These are phyloP conservation scores for Nicotiana rustica DNA, from an alignment of 305 asterid species.

Conservation along the genomic window DNA sequence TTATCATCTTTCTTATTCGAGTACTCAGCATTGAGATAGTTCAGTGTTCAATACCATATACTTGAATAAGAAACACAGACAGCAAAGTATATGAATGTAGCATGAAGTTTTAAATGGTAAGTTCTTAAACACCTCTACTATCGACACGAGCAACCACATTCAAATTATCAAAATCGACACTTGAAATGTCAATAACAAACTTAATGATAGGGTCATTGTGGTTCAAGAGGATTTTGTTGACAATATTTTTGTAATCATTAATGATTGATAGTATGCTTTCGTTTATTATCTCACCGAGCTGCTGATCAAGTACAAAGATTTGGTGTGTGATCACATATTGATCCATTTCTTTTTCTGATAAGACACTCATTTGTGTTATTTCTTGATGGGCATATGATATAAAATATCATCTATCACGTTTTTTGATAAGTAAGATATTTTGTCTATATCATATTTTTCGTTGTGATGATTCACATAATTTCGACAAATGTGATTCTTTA, in stretches of 20 bases:
- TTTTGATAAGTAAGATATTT: not conserved
- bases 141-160: not conserved
- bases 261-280: not conserved
- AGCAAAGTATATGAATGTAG: not conserved
- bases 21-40: not conserved
- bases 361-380: not conserved
- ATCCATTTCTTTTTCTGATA: not conserved
- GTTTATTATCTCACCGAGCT: not conserved
- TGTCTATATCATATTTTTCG: not conserved
- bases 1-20: not conserved
- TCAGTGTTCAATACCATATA: not conserved
- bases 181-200: not conserved
- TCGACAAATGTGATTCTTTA: not conserved
- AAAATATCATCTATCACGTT: slow-evolving; percentile 5
- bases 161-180: not conserved
- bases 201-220: not conserved
- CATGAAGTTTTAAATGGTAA: not conserved
- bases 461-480: not conserved
- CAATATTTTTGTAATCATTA: not conserved
- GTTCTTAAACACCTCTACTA: not conserved
- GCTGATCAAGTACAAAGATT: not conserved
- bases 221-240: not conserved
- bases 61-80: not conserved
- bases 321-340: not conserved
- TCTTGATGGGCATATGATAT: not conserved